Conservation (phyloP, 2,329 filamentous ascomycete genomes). For the Fusarium cicatricum region DNA sequence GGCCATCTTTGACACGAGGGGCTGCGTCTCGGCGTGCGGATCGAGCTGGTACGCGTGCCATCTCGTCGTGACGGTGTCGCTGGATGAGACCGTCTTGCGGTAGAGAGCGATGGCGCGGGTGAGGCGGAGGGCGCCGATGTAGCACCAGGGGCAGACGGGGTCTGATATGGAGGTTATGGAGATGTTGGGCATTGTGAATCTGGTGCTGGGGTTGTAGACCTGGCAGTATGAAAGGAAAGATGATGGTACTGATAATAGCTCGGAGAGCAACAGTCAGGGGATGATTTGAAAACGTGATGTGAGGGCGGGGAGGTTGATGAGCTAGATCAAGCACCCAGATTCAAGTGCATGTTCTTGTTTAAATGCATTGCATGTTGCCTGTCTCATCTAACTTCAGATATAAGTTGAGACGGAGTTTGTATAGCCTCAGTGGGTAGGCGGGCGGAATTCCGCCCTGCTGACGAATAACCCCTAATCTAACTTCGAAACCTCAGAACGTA, state of each 20-base stretch:
- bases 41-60: constrained; percentile 88
- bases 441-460: constrained; percentile 39
- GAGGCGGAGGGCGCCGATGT: constrained; percentile 80
- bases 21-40: constrained; percentile 63
- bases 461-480: neutral
- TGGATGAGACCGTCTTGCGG: constrained; percentile 65
- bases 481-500: neutral
- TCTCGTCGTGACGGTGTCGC: constrained; percentile 75
- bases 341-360: neutral
- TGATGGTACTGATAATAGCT: too few species aligned
- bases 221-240: neutral
- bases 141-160: constrained; percentile 82
- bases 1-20: constrained; percentile 61
- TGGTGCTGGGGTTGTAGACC: neutral
- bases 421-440: neutral
- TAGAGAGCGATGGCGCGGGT: constrained; percentile 75
- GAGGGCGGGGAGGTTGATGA: too few species aligned
- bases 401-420: neutral
- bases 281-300: too few species aligned
- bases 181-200: constrained; percentile 71
- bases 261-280: too few species aligned
- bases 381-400: neutral
- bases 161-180: constrained; percentile 83
- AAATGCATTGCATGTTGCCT: neutral
- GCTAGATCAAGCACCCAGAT: too few species aligned